These are phyloP conservation scores for Trichoderma simmonsii DNA, from an alignment of 2,329 filamentous ascomycete species.

Conservation along the genomic window DNA sequence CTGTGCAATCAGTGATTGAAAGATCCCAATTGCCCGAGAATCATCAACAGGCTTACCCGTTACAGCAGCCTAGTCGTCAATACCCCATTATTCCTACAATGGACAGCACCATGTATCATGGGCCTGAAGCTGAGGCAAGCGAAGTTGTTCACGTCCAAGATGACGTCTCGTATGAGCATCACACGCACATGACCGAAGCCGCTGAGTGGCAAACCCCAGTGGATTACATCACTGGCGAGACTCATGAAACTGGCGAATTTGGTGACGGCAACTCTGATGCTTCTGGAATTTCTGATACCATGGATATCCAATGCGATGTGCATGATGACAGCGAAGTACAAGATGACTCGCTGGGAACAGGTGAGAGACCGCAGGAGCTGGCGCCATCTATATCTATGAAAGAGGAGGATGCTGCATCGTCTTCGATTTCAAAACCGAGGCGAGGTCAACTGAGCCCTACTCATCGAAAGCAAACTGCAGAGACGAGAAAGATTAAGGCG, in stretches of 20 bases:
- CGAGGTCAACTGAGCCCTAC: slow-evolving; percentile 25
- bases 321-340: neutral
- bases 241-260: neutral
- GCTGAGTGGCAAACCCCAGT: neutral
- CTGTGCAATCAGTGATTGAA: neutral
- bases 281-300: neutral
- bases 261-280: neutral
- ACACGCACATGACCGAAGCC: neutral
- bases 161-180: neutral
- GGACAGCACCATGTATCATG: neutral
- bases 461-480: slow-evolving; percentile 32
- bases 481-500: slow-evolving; percentile 37
- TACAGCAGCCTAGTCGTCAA: neutral
- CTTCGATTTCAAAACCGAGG: neutral
- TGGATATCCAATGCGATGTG: neutral
- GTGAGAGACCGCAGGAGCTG: neutral
- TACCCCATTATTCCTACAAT: neutral
- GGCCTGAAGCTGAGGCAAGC: neutral
- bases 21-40: neutral
- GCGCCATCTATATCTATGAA: slow-evolving; percentile 4
- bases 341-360: neutral
- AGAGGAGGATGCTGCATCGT: neutral
- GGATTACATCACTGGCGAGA: neutral
- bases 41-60: neutral
- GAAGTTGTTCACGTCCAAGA: neutral